phyloP scores from a whole-genome alignment of 2,329 filamentous ascomycete genomes.

The Penicillium paneum region DNA sequence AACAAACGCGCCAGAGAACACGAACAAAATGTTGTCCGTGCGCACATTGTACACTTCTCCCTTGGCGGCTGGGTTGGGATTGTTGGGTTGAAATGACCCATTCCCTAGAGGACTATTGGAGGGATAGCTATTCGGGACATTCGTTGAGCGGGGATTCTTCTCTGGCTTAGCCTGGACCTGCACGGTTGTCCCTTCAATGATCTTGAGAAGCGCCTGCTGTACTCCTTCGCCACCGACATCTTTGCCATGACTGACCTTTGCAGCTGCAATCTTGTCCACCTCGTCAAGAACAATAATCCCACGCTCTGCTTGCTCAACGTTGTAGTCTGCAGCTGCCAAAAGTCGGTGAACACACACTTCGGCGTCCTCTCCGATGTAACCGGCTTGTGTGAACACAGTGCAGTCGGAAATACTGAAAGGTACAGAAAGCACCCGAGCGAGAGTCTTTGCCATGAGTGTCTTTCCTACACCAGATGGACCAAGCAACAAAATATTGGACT shows the following conservation, averaged over 20 bases:
- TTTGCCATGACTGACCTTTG: constrained; percentile 81
- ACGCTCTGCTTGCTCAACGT: constrained; percentile 76
- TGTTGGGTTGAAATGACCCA: constrained; percentile 28
- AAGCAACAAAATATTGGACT: constrained; percentile 87
- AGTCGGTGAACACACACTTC: constrained; percentile 90
- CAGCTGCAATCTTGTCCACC: constrained; percentile 92
- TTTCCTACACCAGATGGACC: constrained; percentile 95
- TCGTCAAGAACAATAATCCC: constrained; percentile 96
- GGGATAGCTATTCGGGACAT: constrained; percentile 39
- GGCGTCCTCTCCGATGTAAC: constrained; percentile 97
- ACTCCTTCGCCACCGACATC: constrained; percentile 96
- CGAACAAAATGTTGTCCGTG: constrained; percentile 95
- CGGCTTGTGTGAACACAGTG: constrained; percentile 91
- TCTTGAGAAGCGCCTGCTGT: constrained; percentile 90
- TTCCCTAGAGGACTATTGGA: constrained; percentile 39
- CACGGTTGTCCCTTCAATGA: constrained; percentile 92
- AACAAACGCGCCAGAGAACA: constrained; percentile 93
- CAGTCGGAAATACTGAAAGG: constrained; percentile 95
- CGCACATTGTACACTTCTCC: constrained; percentile 69
- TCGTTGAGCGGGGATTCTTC: constrained; percentile 40
- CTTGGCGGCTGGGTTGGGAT: constrained; percentile 43
- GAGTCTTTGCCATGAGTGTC: constrained; percentile 85
- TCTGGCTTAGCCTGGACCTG: constrained; percentile 79
- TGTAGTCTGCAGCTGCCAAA: constrained; percentile 85
- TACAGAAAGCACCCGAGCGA: constrained; percentile 89